Percentiles rank a stretch among this genome's conserved stretches.
phyloP scores from a whole-genome alignment of 345 rosid species.

The Camelina neglecta region DNA sequence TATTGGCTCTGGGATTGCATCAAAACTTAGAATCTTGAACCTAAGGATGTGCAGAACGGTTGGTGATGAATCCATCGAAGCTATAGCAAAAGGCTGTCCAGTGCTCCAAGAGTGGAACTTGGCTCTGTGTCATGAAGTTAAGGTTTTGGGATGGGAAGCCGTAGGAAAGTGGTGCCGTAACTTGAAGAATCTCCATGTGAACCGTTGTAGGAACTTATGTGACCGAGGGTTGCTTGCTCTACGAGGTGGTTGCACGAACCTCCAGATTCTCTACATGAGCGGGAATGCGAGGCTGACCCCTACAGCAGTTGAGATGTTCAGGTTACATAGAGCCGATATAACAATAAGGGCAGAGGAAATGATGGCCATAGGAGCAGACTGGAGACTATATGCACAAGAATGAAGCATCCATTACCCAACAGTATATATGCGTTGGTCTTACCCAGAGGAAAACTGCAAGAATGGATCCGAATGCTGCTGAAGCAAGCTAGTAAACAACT shows the following conservation, averaged over 20 bases:
- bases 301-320: slow-evolving; percentile 61
- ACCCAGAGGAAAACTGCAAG: not conserved
- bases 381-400: slow-evolving; percentile 41
- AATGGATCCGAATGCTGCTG: too few relatives aligned
- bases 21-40: slow-evolving; percentile 62
- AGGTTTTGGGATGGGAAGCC: slow-evolving; percentile 65
- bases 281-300: slow-evolving; percentile 39
- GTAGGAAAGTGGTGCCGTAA: slow-evolving; percentile 58
- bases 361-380: slow-evolving; percentile 59
- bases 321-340: slow-evolving; percentile 51
- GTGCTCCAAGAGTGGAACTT: slow-evolving; percentile 75
- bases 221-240: slow-evolving; percentile 62
- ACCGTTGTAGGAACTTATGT: slow-evolving; percentile 67
- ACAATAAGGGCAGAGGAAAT: slow-evolving; percentile 55
- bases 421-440: not conserved
- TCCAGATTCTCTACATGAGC: slow-evolving; percentile 55
- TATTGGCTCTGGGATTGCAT: slow-evolving; percentile 60
- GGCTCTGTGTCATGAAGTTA: slow-evolving; percentile 67
- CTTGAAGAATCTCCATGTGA: slow-evolving; percentile 71
- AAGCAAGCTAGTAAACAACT: too few relatives aligned
- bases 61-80: slow-evolving; percentile 63
- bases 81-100: slow-evolving; percentile 77
- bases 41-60: slow-evolving; percentile 63
- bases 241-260: slow-evolving; percentile 67
- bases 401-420: slow-evolving; percentile 3